phyloP scores from a whole-genome alignment of 371 early-diverging fungal genomes.

The Mortierella sp. region DNA sequence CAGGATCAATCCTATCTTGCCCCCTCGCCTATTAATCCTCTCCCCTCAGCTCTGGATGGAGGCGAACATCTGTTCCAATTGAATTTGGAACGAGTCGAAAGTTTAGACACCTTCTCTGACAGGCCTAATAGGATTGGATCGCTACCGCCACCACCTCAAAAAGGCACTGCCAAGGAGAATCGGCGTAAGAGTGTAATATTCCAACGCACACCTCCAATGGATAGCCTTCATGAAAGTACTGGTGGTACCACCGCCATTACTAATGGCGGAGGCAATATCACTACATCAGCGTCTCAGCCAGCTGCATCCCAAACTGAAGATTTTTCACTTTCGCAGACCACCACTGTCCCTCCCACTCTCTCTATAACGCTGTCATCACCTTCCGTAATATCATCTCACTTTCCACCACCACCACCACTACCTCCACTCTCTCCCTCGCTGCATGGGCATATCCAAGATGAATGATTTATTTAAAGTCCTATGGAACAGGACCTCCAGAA shows the following conservation, averaged over 20 bases:
- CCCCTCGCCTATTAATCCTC: conserved; percentile 43
- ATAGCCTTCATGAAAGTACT: neutral
- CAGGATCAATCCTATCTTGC: conserved; percentile 40
- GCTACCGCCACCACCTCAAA: neutral
- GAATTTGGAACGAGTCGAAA: neutral
- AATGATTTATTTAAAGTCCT: neutral
- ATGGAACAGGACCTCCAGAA: too few species aligned
- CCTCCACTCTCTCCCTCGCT: neutral
- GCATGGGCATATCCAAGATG: neutral
- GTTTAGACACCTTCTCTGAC: neutral
- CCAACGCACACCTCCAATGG: neutral
- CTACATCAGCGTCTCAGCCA: neutral
- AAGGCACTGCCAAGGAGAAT: conserved; percentile 17
- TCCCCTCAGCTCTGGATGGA: conserved; percentile 30
- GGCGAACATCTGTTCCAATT: conserved; percentile 22
- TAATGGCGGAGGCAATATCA: neutral
- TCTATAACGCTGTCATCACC: conserved; percentile 11
- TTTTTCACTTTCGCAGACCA: neutral
- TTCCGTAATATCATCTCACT: neutral
- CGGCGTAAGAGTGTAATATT: conserved; percentile 42
- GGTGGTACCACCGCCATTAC: neutral
- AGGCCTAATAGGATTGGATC: neutral
- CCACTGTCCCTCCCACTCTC: neutral
- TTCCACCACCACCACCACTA: neutral
- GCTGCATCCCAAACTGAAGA: neutral